Base-by-base conservation (phyloP, 2,329 filamentous ascomycete genomes). In the Sporothrix euskadiensis region DNA sequence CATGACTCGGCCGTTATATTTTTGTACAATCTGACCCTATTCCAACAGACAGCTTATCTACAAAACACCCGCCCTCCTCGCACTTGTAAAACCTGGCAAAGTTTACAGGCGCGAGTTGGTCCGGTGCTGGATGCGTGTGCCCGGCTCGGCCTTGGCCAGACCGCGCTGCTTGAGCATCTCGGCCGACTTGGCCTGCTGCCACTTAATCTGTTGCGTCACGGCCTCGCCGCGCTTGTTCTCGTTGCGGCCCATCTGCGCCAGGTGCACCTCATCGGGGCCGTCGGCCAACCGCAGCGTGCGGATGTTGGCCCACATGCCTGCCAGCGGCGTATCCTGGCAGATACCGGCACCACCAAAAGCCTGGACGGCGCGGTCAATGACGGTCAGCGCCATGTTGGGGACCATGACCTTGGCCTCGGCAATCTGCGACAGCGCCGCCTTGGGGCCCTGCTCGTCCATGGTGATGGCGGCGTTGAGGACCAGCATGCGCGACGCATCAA, bases 331-430 rank as follows among this genome's bases (percentile, higher is more conserved):
- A 80, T 99, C 96, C 85, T 98, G 96, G 79, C 90, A 92, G 68
- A 99, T 92, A 80, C 96, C 96, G 4, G 92, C 94, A 74, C 91
- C 96, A 74, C 96, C 96, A 79, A 94, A 97, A 0, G 93, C 89
- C 87, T 99, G 96, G 14, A 99, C 90, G 0, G 96, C 96, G 75
- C 94, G 92, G 85, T 99, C 96, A 78, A 99, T 95, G 78, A 98
- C 93, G 22, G 89, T 90, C 77, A 98, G 87, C 1, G 93, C 91
- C 79, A 91, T 93, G 79, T 90, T 87, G 0, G 96, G 96, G 9
- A 97, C 92, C 22, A 97, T 88, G 0, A 98, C 91, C 87, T 99
- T 99, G 77, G 96, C 95, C 84, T 98, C 89, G 35, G 94, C 95
- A 77, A 99, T 99, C 82, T 98, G 94, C 82, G 92, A 94, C 75